Evolutionary conservation across 305 asterid species (phyloP).

Genomic region (Caryopteris hybrid): DNA sequence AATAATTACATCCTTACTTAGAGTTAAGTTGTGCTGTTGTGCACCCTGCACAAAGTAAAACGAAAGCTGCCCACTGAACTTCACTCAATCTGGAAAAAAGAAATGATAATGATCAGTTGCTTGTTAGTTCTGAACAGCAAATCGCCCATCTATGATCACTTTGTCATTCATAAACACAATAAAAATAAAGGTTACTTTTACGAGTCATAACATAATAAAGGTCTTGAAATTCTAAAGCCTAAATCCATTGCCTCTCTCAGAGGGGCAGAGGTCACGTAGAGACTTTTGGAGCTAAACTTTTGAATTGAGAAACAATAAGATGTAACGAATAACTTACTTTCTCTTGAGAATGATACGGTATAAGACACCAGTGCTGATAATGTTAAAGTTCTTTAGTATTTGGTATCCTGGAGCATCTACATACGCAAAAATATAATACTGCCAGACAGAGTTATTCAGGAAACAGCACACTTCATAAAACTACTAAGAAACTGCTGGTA

Average conservation of each 20-base stretch:
- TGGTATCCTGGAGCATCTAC: conserved; percentile 99
- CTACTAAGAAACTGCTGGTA: not conserved
- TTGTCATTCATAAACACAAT: conserved; percentile 17
- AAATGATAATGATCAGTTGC: not conserved
- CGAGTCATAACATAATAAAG: conserved; percentile 7
- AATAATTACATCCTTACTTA: conserved; percentile 50
- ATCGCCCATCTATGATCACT: not conserved
- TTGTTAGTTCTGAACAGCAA: conserved; percentile 7
- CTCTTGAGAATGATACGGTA: conserved; percentile 89
- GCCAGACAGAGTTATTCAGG: conserved; percentile 36
- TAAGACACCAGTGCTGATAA: conserved; percentile 92
- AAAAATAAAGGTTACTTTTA: conserved; percentile 6
- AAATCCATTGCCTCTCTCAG: conserved; percentile 7
- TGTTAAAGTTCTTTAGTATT: conserved; percentile 89
- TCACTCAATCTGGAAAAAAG: conserved; percentile 70
- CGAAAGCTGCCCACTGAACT: conserved; percentile 96
- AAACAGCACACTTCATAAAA: conserved; percentile 19
- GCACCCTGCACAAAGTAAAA: conserved; percentile 96
- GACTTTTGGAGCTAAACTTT: not conserved
- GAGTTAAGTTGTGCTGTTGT: conserved; percentile 98
- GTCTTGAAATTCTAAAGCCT: not conserved
- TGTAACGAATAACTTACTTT: conserved; percentile 47
- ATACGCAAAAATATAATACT: conserved; percentile 95
- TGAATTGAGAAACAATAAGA: conserved; percentile 14
- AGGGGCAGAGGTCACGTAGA: not conserved